Conservation (phyloP, 306 rosid genomes). For the Vigna angularis region DNA sequence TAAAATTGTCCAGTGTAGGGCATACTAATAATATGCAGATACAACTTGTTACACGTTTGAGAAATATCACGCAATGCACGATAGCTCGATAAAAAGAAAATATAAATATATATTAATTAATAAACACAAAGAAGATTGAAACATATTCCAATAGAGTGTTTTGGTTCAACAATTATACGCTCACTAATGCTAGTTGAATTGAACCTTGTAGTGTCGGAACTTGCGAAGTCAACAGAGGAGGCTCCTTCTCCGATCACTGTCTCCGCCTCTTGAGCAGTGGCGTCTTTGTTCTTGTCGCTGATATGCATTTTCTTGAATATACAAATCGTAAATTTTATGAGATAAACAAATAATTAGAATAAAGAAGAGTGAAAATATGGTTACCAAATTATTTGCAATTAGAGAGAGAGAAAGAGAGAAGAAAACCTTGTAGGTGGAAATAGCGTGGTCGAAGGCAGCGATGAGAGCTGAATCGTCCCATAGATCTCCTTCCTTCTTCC, state of each 20-base stretch:
- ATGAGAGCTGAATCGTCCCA: conserved; percentile 93
- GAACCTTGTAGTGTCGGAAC: conserved; percentile 52
- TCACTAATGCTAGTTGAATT: background rate
- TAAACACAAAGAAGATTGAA: background rate
- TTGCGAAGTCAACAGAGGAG: conserved; percentile 33
- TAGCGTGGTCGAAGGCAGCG: conserved; percentile 76
- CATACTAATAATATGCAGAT: background rate
- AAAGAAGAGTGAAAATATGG: background rate
- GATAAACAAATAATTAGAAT: conserved; percentile 5
- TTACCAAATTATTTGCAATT: background rate
- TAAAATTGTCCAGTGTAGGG: background rate
- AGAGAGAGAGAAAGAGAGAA: background rate
- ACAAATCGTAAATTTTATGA: background rate
- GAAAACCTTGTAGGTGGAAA: conserved; percentile 74
- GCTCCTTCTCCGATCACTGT: conserved; percentile 28
- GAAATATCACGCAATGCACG: background rate
- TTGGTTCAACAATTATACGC: background rate
- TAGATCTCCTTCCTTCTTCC: conserved; percentile 60
- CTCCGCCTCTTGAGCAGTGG: conserved; percentile 43
- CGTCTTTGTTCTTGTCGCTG: conserved; percentile 34
- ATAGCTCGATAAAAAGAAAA: background rate
- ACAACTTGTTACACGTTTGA: background rate
- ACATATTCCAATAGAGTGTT: background rate
- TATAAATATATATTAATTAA: background rate
- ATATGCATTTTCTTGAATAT: conserved; percentile 64